Conservation (phyloP, 2,329 filamentous ascomycete genomes). For the Talaromyces sp. region DNA sequence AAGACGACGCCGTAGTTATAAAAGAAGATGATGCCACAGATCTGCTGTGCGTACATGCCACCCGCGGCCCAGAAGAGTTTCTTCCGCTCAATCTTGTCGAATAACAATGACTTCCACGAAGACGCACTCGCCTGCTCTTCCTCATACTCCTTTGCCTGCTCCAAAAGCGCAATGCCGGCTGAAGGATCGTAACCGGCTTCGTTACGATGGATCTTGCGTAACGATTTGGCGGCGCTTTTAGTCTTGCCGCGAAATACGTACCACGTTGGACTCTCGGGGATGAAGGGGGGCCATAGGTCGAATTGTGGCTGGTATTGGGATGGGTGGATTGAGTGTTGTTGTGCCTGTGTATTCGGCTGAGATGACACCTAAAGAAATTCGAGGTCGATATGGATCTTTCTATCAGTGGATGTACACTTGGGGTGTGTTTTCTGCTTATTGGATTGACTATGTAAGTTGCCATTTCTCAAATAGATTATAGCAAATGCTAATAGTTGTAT, state of each 20-base stretch:
- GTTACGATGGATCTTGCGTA: constrained; percentile 7
- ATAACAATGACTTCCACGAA: constrained; percentile 4
- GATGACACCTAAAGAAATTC: constrained; percentile 43
- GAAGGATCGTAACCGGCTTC: constrained; percentile 5
- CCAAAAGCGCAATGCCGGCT: neutral
- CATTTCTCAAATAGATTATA: neutral
- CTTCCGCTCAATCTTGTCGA: constrained; percentile 9
- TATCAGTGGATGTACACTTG: constrained; percentile 51
- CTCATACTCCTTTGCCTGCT: too few relatives aligned
- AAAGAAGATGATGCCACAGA: constrained; percentile 13
- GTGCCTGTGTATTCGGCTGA: constrained; percentile 42
- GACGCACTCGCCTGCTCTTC: constrained; percentile 8
- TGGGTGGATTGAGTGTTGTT: constrained; percentile 43
- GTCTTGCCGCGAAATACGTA: neutral
- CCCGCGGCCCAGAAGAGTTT: constrained; percentile 7
- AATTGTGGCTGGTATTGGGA: constrained; percentile 45
- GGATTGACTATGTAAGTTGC: constrained; percentile 46
- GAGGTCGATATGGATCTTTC: constrained; percentile 48
- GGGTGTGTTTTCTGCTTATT: constrained; percentile 51
- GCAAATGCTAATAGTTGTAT: neutral
- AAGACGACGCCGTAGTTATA: constrained; percentile 14
- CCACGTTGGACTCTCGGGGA: constrained; percentile 15
- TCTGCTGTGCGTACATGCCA: constrained; percentile 14
- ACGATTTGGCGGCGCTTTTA: neutral
- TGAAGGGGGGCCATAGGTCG: constrained; percentile 32